phyloP scores from a whole-genome alignment of 2,329 filamentous ascomycete genomes.

The Phialophora expanda region DNA sequence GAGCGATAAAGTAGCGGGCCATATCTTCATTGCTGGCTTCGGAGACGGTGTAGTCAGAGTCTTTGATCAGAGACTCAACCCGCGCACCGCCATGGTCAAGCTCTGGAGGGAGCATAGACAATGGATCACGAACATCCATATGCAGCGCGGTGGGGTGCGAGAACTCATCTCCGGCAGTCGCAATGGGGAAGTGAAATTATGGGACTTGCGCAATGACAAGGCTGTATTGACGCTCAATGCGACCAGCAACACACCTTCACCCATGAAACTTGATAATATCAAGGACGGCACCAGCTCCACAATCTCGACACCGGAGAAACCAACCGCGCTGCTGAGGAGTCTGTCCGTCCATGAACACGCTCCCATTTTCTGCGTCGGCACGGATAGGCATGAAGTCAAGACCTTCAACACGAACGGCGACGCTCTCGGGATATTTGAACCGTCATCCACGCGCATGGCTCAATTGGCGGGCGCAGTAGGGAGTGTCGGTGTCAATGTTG shows the following conservation, averaged over 20 bases:
- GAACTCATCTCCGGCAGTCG: slow-evolving; percentile 89
- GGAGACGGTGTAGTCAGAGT: slow-evolving; percentile 93
- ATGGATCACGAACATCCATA: slow-evolving; percentile 95
- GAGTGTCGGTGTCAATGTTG: slow-evolving; percentile 16
- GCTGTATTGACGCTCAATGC: slow-evolving; percentile 35
- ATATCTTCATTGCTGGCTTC: slow-evolving; percentile 94
- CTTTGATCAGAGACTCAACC: slow-evolving; percentile 84
- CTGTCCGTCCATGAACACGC: slow-evolving; percentile 94
- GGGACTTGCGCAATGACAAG: slow-evolving; percentile 87
- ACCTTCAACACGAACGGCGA: slow-evolving; percentile 87
- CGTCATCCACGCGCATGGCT: slow-evolving; percentile 33
- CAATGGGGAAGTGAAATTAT: slow-evolving; percentile 91
- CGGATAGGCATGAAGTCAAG: slow-evolving; percentile 84
- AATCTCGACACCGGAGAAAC: slow-evolving; percentile 62
- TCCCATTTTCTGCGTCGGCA: slow-evolving; percentile 91
- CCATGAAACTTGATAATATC: slow-evolving; percentile 13
- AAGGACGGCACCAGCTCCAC: slow-evolving; percentile 6
- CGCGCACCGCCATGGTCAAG: slow-evolving; percentile 89
- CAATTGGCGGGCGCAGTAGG: slow-evolving; percentile 20
- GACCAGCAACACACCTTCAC: slow-evolving; percentile 11
- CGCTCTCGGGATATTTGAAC: slow-evolving; percentile 78
- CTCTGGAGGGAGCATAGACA: slow-evolving; percentile 96
- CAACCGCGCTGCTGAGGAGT: slow-evolving; percentile 67
- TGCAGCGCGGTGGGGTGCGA: slow-evolving; percentile 91
- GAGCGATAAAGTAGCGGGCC: slow-evolving; percentile 96